Evolutionary conservation across 75 land plant genomes (phyloP).

Genomic region (Cunninghamia lanceolata): DNA sequence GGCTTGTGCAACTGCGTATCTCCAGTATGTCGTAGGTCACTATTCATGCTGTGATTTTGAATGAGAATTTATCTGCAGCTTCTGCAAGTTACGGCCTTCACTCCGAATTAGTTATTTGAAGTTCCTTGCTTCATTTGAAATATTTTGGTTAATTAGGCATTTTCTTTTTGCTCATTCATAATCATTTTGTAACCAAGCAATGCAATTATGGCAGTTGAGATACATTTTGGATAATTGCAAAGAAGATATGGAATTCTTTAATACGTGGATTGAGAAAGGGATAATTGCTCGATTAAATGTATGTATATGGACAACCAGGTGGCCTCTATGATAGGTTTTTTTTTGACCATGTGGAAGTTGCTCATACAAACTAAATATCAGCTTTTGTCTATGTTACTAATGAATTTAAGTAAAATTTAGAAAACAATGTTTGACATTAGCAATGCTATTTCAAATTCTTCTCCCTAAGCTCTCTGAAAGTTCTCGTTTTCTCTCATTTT

Average conservation of each 20-base stretch:
- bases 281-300: constrained; percentile 76
- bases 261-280: constrained; percentile 94
- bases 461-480: not conserved
- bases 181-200: not conserved
- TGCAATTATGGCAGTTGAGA: constrained; percentile 46
- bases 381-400: not conserved
- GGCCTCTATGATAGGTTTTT: not conserved
- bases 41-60: constrained; percentile 10
- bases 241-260: constrained; percentile 97
- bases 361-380: not conserved
- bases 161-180: not conserved
- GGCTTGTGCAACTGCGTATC: constrained; percentile 98
- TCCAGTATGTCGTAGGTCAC: constrained; percentile 99
- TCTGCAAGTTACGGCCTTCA: not conserved
- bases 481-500: constrained; percentile 11
- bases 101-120: not conserved
- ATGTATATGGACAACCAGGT: constrained; percentile 14
- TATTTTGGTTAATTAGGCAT: not conserved
- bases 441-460: not conserved
- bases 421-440: not conserved
- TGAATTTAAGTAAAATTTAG: not conserved
- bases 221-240: constrained; percentile 87
- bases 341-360: not conserved
- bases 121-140: not conserved
- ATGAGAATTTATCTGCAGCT: not conserved